phyloP scores from a whole-genome alignment of 805 yeast genomes.

The Metschnikowia kofuensis region DNA sequence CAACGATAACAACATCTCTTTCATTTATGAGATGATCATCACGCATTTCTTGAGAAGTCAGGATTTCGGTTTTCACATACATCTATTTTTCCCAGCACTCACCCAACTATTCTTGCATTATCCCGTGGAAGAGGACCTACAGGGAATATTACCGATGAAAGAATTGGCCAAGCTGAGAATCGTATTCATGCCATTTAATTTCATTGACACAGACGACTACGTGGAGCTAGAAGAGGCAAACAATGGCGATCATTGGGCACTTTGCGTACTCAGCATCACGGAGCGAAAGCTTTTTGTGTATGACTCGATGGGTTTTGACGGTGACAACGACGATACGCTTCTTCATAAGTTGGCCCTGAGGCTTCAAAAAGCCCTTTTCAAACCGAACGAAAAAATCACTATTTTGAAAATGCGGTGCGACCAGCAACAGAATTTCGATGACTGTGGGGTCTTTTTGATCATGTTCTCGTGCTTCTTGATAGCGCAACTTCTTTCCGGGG shows the following conservation, averaged over 20 bases:
- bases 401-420: conserved; percentile 41
- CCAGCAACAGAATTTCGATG: conserved; percentile 64
- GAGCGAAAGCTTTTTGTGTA: conserved; percentile 51
- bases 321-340: conserved; percentile 35
- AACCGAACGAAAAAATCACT: conserved; percentile 23
- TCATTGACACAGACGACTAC: conserved; percentile 39
- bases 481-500: conserved; percentile 24
- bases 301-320: conserved; percentile 49
- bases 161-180: conserved; percentile 38
- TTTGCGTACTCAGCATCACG: conserved; percentile 50
- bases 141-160: conserved; percentile 32
- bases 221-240: conserved; percentile 52
- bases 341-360: conserved; percentile 23
- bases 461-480: conserved; percentile 37
- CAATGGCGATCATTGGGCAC: conserved; percentile 78
- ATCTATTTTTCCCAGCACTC: conserved; percentile 55
- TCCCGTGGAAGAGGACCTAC: conserved; percentile 36
- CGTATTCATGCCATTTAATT: conserved; percentile 68
- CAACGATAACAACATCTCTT: conserved; percentile 65
- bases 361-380: conserved; percentile 22
- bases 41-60: conserved; percentile 21
- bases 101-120: conserved; percentile 57
- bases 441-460: conserved; percentile 53
- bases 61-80: conserved; percentile 24
- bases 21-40: conserved; percentile 51